Conservation (phyloP, 345 rosid genomes). For the Combretum micranthum region DNA sequence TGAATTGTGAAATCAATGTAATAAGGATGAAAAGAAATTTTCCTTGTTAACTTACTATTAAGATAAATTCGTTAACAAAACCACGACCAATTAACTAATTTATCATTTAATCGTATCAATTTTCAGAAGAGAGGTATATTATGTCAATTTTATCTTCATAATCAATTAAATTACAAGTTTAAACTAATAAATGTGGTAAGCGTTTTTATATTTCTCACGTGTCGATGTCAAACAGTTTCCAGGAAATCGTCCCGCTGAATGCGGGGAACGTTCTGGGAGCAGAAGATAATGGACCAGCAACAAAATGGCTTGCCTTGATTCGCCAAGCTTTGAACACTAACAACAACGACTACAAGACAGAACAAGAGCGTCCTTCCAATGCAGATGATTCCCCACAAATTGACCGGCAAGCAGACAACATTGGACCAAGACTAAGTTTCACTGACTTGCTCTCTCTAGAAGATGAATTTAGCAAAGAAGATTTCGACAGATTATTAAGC, state of each 20-base stretch:
- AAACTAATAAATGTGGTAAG: not conserved
- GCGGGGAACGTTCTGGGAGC: constrained; percentile 84
- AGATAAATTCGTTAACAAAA: too few relatives aligned
- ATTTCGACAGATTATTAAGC: constrained; percentile 18
- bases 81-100: too few relatives aligned
- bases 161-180: not conserved
- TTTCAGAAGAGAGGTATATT: too few relatives aligned
- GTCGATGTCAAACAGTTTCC: constrained; percentile 38
- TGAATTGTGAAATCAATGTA: too few relatives aligned
- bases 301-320: constrained; percentile 70
- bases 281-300: constrained; percentile 70
- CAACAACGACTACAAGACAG: too few relatives aligned
- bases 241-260: constrained; percentile 81
- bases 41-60: too few relatives aligned
- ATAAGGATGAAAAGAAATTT: too few relatives aligned
- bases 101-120: too few relatives aligned
- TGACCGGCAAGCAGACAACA: constrained; percentile 5
- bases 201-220: not conserved
- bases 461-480: constrained; percentile 35
- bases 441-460: constrained; percentile 43
- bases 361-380: not conserved
- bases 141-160: too few relatives aligned
- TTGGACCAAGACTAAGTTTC: constrained; percentile 47
- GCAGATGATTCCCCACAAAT: constrained; percentile 4
- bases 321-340: constrained; percentile 51